Base-by-base conservation (phyloP, 2,329 filamentous ascomycete species). In the Neofusicoccum laricinum region DNA sequence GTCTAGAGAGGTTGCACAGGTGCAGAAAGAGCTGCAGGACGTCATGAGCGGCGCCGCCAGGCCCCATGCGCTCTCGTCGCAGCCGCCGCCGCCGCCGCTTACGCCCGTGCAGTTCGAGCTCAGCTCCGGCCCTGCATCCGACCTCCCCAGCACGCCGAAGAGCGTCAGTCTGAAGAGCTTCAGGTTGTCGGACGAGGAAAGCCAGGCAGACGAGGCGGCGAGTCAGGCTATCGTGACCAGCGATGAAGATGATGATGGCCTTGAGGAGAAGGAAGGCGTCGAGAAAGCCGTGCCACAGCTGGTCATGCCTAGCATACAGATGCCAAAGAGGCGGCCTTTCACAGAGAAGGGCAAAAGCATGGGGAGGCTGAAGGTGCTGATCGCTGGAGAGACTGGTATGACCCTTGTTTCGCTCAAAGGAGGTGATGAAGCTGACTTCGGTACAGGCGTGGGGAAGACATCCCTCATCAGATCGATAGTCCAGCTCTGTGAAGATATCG, bases 241-340 rank as follows among this genome's bases (percentile, higher is more conserved):
- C 71, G 79, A 83, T 67, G 80, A 88, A 69, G 80, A 86, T 71
- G 88, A 85, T 73, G 82, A 80, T 40, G 72, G 73, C 66, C 69
- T 67, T 7, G 73, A 74, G 8, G 70, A 71, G 10, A 71, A 71
- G 55, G 62, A 75, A 2, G 71, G 73, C 32, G 76, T 78, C 76
- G 79, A 71, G 71, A 79, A 70, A 21, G 79, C 53, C 81, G 75
- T 79, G 45, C 90, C 90, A 25, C 93, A 98, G 76, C 84, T 99
- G n/a, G 91, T 99, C 66, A 99, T 99, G 95, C 95, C 95, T 4
- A 97, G 93, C 72, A 89, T 99, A 71, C 88, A 87, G 67, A 95
- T 99, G 86, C 94, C 95, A 3, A 90, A 87, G 66, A 88, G 95
- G 57, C 85, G 93, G 59, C 93, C 93, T 0, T 98, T 98, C 75